Conservation (phyloP, 192 early-diverging fungal genomes). For the Rhizoclosmatium globosum region DNA sequence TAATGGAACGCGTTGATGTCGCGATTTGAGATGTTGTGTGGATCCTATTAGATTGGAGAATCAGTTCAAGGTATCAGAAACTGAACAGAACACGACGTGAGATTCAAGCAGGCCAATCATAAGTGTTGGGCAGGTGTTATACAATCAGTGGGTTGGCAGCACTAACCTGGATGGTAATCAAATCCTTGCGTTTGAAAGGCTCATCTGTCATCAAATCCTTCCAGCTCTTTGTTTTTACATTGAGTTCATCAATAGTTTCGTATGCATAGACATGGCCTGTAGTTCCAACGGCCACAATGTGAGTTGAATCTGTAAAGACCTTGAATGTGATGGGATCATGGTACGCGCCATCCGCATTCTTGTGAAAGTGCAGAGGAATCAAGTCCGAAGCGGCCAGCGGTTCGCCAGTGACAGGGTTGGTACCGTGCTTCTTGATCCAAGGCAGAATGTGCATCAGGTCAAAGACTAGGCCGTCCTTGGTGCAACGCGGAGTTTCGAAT, state of each 20-base stretch:
- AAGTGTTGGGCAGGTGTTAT: too few relatives aligned
- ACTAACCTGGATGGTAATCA: slow-evolving; percentile 81
- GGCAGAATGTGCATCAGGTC: slow-evolving; percentile 87
- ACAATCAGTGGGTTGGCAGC: too few relatives aligned
- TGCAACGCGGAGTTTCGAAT: slow-evolving; percentile 86
- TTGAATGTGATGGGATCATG: slow-evolving; percentile 92
- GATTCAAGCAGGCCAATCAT: too few relatives aligned
- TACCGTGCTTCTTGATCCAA: slow-evolving; percentile 78
- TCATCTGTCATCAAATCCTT: slow-evolving; percentile 87
- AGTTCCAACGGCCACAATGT: slow-evolving; percentile 86
- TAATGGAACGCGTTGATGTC: slow-evolving; percentile 81
- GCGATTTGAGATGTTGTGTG: slow-evolving; percentile 73
- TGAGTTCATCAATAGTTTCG: slow-evolving; percentile 86
- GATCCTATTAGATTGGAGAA: slow-evolving; percentile 62
- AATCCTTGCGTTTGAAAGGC: slow-evolving; percentile 85
- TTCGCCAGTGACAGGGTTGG: slow-evolving; percentile 83
- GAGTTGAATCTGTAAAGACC: slow-evolving; percentile 75
- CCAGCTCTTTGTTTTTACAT: slow-evolving; percentile 87
- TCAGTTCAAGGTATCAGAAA: slow-evolving; percentile 18
- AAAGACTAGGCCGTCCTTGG: slow-evolving; percentile 86
- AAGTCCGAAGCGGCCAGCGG: slow-evolving; percentile 76
- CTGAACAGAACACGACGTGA: too few relatives aligned
- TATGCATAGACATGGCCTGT: slow-evolving; percentile 90
- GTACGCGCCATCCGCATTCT: slow-evolving; percentile 82
- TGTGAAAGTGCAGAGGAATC: slow-evolving; percentile 81